Evolutionary conservation across 208 protist genomes (phyloP).

Genomic region (Trypanosoma mega): DNA sequence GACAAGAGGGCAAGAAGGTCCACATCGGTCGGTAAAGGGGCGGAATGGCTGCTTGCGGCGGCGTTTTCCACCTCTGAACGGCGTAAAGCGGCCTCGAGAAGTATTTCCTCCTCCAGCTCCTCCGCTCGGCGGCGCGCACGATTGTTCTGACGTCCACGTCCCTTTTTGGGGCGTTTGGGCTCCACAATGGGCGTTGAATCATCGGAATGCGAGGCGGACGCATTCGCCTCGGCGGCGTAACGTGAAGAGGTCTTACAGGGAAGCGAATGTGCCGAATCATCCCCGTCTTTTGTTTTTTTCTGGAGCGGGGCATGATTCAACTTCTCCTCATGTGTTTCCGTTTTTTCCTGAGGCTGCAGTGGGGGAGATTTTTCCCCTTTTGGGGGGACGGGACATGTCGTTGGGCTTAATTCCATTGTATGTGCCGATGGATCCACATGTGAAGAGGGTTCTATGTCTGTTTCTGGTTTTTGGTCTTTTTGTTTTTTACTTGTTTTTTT

Average conservation of each 20-base stretch:
- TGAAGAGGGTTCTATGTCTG: neutral
- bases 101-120: slow-evolving; percentile 66
- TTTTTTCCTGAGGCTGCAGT: too few species aligned
- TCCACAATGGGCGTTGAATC: neutral
- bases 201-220: too few species aligned
- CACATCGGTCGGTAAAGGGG: neutral
- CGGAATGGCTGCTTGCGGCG: neutral
- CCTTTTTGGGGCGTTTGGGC: slow-evolving; percentile 24
- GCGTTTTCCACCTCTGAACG: slow-evolving; percentile 23
- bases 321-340: too few species aligned
- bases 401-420: too few species aligned
- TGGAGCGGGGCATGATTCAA: too few species aligned
- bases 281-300: too few species aligned
- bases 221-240: too few species aligned
- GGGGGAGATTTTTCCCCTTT: too few species aligned
- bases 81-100: slow-evolving; percentile 63
- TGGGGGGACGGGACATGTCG: too few species aligned
- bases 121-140: slow-evolving; percentile 33
- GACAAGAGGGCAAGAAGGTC: slow-evolving; percentile 44
- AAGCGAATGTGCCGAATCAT: too few species aligned
- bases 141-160: slow-evolving; percentile 32
- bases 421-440: slow-evolving; percentile 11
- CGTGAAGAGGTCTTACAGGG: too few species aligned
- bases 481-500: neutral
- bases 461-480: neutral